phyloP scores from a whole-genome alignment of 768 basidiomycete genomes.

The Mycena amicta region DNA sequence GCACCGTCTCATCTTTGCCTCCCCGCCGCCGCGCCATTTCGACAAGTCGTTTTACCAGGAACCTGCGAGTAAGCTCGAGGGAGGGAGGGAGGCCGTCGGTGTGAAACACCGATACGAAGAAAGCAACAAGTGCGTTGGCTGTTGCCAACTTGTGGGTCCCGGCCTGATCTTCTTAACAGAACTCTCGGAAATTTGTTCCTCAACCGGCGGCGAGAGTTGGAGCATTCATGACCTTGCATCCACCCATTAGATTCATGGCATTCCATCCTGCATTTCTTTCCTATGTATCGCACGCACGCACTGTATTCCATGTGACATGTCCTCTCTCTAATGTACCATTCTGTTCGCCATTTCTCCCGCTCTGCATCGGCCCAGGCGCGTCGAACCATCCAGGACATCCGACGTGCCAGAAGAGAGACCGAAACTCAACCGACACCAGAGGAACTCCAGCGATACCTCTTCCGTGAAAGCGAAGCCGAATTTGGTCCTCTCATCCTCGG shows the following conservation, averaged over 20 bases:
- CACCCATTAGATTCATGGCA: no score
- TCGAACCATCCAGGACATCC: slow-evolving; percentile 9
- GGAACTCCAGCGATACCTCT: slow-evolving; percentile 4
- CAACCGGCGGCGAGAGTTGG: slow-evolving; percentile 52
- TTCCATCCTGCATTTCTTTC: not conserved
- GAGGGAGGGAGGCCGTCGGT: slow-evolving; percentile 40
- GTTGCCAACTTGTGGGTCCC: not conserved
- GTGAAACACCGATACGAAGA: slow-evolving; percentile 66
- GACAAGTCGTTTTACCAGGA: slow-evolving; percentile 2
- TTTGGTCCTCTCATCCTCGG: slow-evolving; percentile 7
- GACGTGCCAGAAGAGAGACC: not conserved
- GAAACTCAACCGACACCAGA: not conserved
- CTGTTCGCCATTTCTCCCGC: slow-evolving; percentile 3
- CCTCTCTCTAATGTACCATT: not conserved
- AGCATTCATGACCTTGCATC: not conserved
- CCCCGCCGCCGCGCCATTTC: slow-evolving; percentile 19
- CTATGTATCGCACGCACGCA: not conserved
- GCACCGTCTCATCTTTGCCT: slow-evolving; percentile 55
- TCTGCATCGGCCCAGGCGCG: slow-evolving; percentile 11
- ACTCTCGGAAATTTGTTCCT: slow-evolving; percentile 67
- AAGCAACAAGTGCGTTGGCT: slow-evolving; percentile 51
- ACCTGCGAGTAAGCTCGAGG: slow-evolving; percentile 18
- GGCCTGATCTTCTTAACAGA: slow-evolving; percentile 37
- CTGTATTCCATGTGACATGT: not conserved
- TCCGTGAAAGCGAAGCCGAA: slow-evolving; percentile 13